Evolutionary conservation across 179 eudicot genomes (phyloP), one percentile per base, ranked within the genome.

Genomic region (Dionaea muscipula): DNA sequence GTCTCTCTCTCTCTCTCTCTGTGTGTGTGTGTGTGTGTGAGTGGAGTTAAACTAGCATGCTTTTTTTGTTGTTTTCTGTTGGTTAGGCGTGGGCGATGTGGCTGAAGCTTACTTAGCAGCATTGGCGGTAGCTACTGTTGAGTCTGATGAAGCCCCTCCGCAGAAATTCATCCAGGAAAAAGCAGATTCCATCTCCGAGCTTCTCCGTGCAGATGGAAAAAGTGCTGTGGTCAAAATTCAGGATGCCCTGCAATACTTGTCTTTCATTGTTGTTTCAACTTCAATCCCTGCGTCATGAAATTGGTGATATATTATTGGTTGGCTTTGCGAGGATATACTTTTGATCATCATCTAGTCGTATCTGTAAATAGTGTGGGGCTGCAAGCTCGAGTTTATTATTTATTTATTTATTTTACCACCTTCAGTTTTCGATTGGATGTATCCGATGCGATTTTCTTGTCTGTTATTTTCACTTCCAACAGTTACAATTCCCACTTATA

Each of bases 61-160:
- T 49, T 15, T 14, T 1, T 2, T 25, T 49, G 3, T 8, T 49
- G 16, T 14, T 1, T 2, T 25, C 26, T 56, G 45, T 40, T 58
- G 28, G 39, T 55, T 83, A 93, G 99, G 95, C 69, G 82, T 85
- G 72, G 73, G 84, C 2, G 99, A 93, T 25, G 95, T 93, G 46
- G 82, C 81, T 38, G 99, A 83, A 76, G 89, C 95, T 26, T 88
- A 82, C 59, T 19, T 76, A 25, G 89, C 84, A 48, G 96, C 89
- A 59, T 74, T 85, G 10, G 85, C 81, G 81, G 71, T 63, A 55
- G 72, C 68, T 39, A 20, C 76, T 39, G 63, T 69, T 23, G 94
- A 82, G 40, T 73, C 81, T 15, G 65, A 45, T 4, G 81, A 65
- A 59, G 77, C 64, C 59, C 59, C 62, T 65, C 69, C 57, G 33